Conservation (phyloP, 495 filamentous ascomycete species). For the Aspergillus olivimuriae region DNA sequence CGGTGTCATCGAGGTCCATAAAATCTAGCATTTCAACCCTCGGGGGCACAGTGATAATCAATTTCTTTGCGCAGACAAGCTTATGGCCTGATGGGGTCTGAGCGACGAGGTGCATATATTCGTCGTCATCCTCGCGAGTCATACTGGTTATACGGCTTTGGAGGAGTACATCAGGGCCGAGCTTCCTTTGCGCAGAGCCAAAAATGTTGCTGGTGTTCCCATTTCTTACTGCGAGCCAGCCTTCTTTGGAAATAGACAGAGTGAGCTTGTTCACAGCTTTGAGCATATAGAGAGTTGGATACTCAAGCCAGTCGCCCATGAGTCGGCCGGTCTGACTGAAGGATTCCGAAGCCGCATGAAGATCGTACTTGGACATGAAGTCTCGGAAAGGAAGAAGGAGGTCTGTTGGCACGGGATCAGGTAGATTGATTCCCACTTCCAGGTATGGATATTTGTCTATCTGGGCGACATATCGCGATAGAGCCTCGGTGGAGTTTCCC, state of each 20-base stretch:
- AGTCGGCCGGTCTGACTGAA: not conserved
- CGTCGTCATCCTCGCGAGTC: not conserved
- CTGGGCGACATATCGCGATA: slow-evolving; percentile 22
- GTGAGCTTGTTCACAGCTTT: not conserved
- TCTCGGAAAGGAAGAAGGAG: slow-evolving; percentile 42
- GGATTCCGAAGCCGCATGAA: slow-evolving; percentile 6
- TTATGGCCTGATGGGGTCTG: not conserved
- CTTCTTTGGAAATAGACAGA: not conserved
- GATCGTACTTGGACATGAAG: slow-evolving; percentile 39
- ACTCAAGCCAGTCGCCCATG: slow-evolving; percentile 22
- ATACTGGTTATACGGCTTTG: not conserved
- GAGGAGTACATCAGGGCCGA: not conserved
- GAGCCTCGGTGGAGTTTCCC: not conserved
- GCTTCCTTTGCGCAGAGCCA: not conserved
- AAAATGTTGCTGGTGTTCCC: not conserved
- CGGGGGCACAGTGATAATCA: not conserved
- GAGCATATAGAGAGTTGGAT: slow-evolving; percentile 12
- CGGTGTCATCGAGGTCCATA: not conserved
- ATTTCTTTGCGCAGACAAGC: not conserved
- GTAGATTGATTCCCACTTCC: slow-evolving; percentile 32
- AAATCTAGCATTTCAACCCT: not conserved
- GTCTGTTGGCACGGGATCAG: slow-evolving; percentile 41
- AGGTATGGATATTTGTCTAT: slow-evolving; percentile 39
- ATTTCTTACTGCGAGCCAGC: not conserved
- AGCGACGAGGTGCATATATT: not conserved